Evolutionary conservation across 2,329 filamentous ascomycete genomes (phyloP), one percentile per base, ranked within the genome.

Genomic region (Shiraia bambusicola): DNA sequence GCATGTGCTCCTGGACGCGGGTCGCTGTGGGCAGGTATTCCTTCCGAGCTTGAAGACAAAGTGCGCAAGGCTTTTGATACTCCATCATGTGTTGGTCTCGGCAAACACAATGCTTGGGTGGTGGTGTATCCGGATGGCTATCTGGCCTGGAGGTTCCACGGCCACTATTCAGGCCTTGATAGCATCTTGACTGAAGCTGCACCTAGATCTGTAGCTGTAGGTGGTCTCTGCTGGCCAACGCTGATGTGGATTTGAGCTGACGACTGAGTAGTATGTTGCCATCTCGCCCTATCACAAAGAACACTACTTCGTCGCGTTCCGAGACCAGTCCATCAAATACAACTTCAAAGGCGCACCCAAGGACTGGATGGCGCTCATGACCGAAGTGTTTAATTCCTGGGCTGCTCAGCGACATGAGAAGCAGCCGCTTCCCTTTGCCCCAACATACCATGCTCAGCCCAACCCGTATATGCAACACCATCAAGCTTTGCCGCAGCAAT

Each of bases 311-410:
- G 43, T 66, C 25, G 63, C 61, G 1, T 66, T 65, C 36, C 49
- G 42, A 6, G 54, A 67, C 33, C 52, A 55, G 16, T 61, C 61
- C 17, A 48, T 67, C 39, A 59, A 63, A 34, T 67, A 66, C 48
- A 59, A 62, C 37, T 65, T 67, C 45, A 57, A 54, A 2, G 61
- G 60, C 13, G 56, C 50, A 1, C 59, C 59, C 6, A 42, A 52
- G 11, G 59, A 66, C 43, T 67, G 63, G 63, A 59, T 63, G 53
- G 49, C 49, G 28, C 62, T 63, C 14, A 66, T 66, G 56, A 58
- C 57, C 2, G 56, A 65, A 28, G 61, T 65, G 10, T 65, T 66
- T 32, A 40, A 47, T 6, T 40, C 58, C 14, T 66, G 63, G 64
- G 53, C 56, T 26, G 47, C 47, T 11, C 61, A 65, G 28, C 53